Evolutionary conservation across 345 rosid species (phyloP).

Genomic region (Aurinia saxatilis): DNA sequence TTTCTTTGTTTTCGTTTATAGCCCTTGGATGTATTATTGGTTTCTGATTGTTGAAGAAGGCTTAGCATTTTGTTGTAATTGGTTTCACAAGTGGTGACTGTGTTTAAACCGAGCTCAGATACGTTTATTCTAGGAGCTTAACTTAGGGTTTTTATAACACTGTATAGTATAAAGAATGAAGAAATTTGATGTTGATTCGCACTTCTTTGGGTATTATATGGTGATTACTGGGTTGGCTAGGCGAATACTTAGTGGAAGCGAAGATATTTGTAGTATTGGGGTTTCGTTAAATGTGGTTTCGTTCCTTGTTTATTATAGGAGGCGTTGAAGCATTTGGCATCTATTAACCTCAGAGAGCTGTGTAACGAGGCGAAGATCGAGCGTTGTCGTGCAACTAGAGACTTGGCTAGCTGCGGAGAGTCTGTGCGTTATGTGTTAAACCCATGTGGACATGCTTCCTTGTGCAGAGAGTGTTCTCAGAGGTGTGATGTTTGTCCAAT

Average conservation of each 20-base stretch:
- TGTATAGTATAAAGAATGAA: neutral
- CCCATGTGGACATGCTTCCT: slow-evolving; percentile 89
- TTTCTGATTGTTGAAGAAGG: neutral
- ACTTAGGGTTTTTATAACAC: neutral
- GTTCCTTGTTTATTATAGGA: slow-evolving; percentile 43
- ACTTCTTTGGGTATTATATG: too few relatives aligned
- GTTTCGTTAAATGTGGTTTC: neutral
- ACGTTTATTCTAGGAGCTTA: neutral
- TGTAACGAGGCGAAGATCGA: slow-evolving; percentile 84
- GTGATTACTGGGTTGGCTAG: neutral
- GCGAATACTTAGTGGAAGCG: neutral
- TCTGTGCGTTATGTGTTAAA: slow-evolving; percentile 56
- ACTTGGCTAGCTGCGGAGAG: slow-evolving; percentile 81
- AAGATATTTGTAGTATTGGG: neutral
- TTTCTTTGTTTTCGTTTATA: neutral
- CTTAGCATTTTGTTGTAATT: too few relatives aligned
- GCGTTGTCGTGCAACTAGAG: slow-evolving; percentile 88
- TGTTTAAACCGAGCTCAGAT: too few relatives aligned
- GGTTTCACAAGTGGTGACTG: too few relatives aligned
- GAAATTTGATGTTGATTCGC: too few relatives aligned
- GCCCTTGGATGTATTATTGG: neutral
- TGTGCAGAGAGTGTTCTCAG: slow-evolving; percentile 79
- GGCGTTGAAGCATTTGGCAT: slow-evolving; percentile 77
- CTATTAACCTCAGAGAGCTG: slow-evolving; percentile 61
- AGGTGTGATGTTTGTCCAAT: slow-evolving; percentile 86